Evolutionary conservation across 2,329 filamentous ascomycete genomes (phyloP).

Genomic region (Diaporthe velutina): DNA sequence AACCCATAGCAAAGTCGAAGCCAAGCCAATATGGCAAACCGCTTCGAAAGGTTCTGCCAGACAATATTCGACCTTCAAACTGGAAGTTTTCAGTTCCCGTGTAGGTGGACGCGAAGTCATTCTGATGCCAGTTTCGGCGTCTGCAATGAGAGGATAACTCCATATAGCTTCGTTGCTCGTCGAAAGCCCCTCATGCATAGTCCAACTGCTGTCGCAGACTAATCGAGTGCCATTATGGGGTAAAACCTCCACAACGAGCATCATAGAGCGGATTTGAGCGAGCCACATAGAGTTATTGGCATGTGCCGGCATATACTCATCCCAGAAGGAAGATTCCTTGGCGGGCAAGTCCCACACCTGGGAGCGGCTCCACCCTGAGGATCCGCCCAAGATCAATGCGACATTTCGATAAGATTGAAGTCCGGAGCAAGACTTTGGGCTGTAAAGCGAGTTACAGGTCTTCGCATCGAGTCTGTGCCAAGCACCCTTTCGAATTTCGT

Average conservation of each 20-base stretch:
- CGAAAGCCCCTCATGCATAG: too few species aligned
- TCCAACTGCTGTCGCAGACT: neutral
- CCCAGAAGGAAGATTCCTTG: neutral
- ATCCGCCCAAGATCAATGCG: neutral
- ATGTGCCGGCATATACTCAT: neutral
- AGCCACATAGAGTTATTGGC: neutral
- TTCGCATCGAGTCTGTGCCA: neutral
- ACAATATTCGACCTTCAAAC: slow-evolving; percentile 1
- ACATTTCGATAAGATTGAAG: neutral
- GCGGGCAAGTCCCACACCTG: neutral
- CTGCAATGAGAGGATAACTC: too few species aligned
- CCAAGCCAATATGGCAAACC: neutral
- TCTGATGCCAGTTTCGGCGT: too few species aligned
- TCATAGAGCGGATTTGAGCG: too few species aligned
- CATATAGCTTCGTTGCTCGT: too few species aligned
- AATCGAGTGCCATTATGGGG: too few species aligned
- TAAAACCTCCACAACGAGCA: too few species aligned
- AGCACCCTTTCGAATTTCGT: neutral
- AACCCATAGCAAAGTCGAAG: neutral
- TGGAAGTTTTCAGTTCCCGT: neutral
- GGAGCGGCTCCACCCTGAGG: neutral
- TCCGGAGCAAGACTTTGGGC: neutral
- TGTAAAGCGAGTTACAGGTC: neutral
- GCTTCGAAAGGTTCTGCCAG: neutral
- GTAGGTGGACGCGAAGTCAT: neutral